Base-by-base conservation (phyloP, 192 early-diverging fungal genomes). In the Ambispora gerdemannii region DNA sequence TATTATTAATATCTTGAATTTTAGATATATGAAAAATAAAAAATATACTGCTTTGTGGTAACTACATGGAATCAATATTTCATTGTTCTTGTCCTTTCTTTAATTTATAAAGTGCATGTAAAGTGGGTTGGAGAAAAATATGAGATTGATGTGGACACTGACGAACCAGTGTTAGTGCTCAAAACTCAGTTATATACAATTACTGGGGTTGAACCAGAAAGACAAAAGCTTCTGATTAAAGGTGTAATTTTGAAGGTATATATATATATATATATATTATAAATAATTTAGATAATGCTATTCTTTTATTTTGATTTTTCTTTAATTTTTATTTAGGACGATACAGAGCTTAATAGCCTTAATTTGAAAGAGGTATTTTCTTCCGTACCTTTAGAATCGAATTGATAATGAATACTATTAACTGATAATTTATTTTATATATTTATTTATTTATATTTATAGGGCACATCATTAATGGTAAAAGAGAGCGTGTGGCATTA, bases 221-320 rank as follows among this genome's bases (percentile, higher is more conserved):
- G 96, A 50, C 97, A 99, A 80, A 96, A 95, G 79, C 88, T 98
- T 49, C 88, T 99, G 68, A 83, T 89, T 63, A 98, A 98, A 74
- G 97, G 97, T 58, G 95, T 91, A 6, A 85, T 88, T 63, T 83
- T 98, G 51, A 97, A 96, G 86, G 90, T 87, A 77, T 13, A 47
- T 25, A 28, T 11, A 4, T 43, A 49, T 27, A 1, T 25, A 27
- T 49, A 28, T 10, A 22, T 27, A 58, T 43, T 32, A 25, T 30
- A 19, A 25, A 36, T 28, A 32, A 25, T 13, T 50, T 64, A 22
- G 15, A 27, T 4, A 7, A 3, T 20, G 31, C 31, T 35, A 25
- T 25, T 62, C 25, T 36, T 6, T 8, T 63, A 15, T 63, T 36
- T 24, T 28, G 28, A 62, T 31, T 56, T 31, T 27, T 38, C 38